Percentiles rank a stretch among this genome's conserved stretches.
These are phyloP conservation scores for Colletotrichum shisoi DNA, from an alignment of 2,329 filamentous ascomycete genomes.

Conservation along the genomic window DNA sequence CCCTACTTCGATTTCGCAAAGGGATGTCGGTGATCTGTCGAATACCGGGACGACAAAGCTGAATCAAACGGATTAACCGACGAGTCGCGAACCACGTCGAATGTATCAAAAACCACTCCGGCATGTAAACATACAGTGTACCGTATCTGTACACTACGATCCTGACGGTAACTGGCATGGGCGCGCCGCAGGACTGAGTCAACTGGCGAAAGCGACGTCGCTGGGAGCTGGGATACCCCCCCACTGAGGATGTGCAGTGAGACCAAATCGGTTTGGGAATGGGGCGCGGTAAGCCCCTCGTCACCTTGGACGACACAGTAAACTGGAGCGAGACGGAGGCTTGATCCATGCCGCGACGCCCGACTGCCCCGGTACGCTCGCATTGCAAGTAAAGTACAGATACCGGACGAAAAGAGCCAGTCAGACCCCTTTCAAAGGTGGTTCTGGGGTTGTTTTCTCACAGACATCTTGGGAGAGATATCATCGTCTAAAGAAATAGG, in stretches of 20 bases:
- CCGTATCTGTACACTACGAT: too few relatives aligned
- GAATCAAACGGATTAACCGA: background rate
- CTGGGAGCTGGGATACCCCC: slow-evolving; percentile 21
- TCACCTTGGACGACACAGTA: slow-evolving; percentile 29
- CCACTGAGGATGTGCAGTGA: slow-evolving; percentile 22
- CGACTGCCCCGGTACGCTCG: slow-evolving; percentile 10
- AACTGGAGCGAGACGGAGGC: slow-evolving; percentile 27
- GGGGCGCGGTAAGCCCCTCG: slow-evolving; percentile 25
- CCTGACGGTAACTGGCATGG: background rate
- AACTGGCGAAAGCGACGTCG: background rate
- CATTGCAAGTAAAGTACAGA: slow-evolving; percentile 13
- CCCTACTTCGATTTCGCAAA: background rate
- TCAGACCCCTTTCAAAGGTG: slow-evolving; percentile 10
- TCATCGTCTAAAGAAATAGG: slow-evolving; percentile 12
- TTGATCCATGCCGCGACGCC: slow-evolving; percentile 31
- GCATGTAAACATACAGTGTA: too few relatives aligned
- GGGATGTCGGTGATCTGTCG: background rate
- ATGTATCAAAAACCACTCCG: background rate
- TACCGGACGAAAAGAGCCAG: background rate
- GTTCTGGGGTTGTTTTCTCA: background rate
- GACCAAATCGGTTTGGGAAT: slow-evolving; percentile 33
- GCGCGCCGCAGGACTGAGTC: background rate
- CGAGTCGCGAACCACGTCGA: slow-evolving; percentile 5
- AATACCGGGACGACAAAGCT: background rate
- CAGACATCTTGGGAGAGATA: background rate